These are phyloP conservation scores for Cutaneotrichosporon sp. DNA, from an alignment of 1,284 basidiomycete genomes.

Conservation along the genomic window DNA sequence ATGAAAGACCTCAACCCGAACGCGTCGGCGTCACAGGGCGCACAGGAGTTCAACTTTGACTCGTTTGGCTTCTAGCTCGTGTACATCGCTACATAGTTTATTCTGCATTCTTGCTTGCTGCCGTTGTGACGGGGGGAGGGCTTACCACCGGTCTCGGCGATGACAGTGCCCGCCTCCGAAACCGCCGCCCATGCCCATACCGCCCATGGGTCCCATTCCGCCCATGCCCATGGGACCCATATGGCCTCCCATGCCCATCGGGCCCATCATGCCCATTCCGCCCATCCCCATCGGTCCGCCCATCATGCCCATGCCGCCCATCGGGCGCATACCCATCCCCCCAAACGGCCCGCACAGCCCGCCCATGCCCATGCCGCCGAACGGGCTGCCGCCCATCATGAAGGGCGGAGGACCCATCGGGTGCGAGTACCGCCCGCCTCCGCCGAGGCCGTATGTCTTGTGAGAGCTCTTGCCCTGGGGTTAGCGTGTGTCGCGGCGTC, in stretches of 20 bases:
- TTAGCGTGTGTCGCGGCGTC: not conserved
- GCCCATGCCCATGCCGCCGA: slow-evolving; percentile 13
- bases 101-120: not conserved
- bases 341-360: slow-evolving; percentile 7
- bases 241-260: slow-evolving; percentile 1
- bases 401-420: slow-evolving; percentile 34
- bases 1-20: slow-evolving; percentile 7
- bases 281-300: slow-evolving; percentile 7
- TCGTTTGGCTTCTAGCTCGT: slow-evolving; percentile 6
- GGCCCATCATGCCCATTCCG: slow-evolving; percentile 2
- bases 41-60: slow-evolving; percentile 2
- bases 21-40: slow-evolving; percentile 1
- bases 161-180: not conserved
- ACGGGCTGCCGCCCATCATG: slow-evolving; percentile 19
- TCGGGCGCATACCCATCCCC: slow-evolving; percentile 6
- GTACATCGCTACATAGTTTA: not conserved
- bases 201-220: slow-evolving; percentile 1
- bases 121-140: not conserved
- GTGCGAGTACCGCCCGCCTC: slow-evolving; percentile 18
- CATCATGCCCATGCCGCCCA: slow-evolving; percentile 7
- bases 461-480: slow-evolving; percentile 2
- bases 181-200: not conserved
- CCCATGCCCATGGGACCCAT: too few relatives aligned
- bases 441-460: slow-evolving; percentile 9
- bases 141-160: slow-evolving; percentile 2